phyloP scores from a whole-genome alignment of 768 basidiomycete genomes.

The Harrya chromipes region DNA sequence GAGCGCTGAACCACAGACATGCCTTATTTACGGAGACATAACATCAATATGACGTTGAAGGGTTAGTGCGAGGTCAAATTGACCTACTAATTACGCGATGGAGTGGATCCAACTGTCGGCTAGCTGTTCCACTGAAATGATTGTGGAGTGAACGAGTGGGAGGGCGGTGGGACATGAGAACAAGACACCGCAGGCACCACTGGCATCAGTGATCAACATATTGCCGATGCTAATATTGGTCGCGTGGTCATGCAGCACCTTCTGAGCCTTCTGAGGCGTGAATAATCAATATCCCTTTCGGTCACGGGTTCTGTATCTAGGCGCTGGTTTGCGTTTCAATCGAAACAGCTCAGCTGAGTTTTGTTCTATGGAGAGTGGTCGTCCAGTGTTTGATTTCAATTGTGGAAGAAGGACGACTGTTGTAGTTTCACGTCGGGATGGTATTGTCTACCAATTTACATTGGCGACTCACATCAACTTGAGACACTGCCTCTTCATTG shows the following conservation, averaged over 20 bases:
- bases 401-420: constrained; percentile 6
- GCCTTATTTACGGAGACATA: too few relatives aligned
- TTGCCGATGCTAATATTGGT: not conserved
- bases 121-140: too few relatives aligned
- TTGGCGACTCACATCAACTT: not conserved
- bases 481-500: constrained; percentile 12
- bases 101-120: too few relatives aligned
- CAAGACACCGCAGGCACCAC: not conserved
- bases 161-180: not conserved
- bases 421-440: constrained; percentile 4
- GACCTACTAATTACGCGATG: too few relatives aligned
- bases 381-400: too few relatives aligned
- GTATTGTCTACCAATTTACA: not conserved
- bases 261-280: not conserved
- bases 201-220: not conserved
- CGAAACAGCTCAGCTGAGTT: not conserved
- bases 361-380: not conserved
- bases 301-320: not conserved
- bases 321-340: constrained; percentile 1
- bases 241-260: not conserved
- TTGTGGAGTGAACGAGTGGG: not conserved
- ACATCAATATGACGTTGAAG: not conserved
- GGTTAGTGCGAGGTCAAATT: not conserved
- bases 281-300: not conserved
- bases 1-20: too few relatives aligned